Evolutionary conservation across 208 protist species (phyloP), one percentile per base, ranked within the genome.

Genomic region (Wallacemonas sp.): DNA sequence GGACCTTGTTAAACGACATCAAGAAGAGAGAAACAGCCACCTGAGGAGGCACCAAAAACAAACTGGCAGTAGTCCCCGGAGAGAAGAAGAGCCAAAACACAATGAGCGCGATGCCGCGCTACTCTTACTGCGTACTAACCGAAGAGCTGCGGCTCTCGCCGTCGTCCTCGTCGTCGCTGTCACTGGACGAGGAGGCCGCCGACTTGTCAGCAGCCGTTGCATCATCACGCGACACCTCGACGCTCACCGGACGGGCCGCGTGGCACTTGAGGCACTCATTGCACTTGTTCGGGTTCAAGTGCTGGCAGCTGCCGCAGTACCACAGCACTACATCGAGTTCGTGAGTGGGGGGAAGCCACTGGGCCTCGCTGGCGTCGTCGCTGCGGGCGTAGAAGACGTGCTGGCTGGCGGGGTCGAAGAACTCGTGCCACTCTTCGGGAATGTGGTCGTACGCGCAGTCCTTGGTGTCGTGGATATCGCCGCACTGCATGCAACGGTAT

Each of bases 391-490:
- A 97, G 67, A 86, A 97, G 8, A 91, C 74, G 61, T 91, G 86
- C 26, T 78, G 36, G 14, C 69, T 82, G 8, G 42, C 8, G 0
- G 78, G 55, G 57, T 94, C 89, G 33, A 74, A 87, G 62, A 93
- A 97, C 69, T 97, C 91, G 48, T 93, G 88, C 87, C 88, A 97
- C 65, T 92, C 87, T 65, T 91, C 81, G 0, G 72, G 76, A 7
- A 78, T 70, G 63, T 94, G 89, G 45, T 91, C 76, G 61, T 82
- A 97, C 42, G 76, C 70, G 55, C 91, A 97, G 73, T 90, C 79
- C 25, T 77, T 74, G 0, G 85, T 91, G 71, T 91, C 77, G 61
- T 97, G 91, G 68, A 94, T 57, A 7, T 86, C 91, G 28, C 91
- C 91, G 54, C 91, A 97, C 70, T 97, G 84, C 36, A 38, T 42